These are phyloP conservation scores for Prunus davidiana DNA, from an alignment of 306 rosid species.

Conservation along the genomic window DNA sequence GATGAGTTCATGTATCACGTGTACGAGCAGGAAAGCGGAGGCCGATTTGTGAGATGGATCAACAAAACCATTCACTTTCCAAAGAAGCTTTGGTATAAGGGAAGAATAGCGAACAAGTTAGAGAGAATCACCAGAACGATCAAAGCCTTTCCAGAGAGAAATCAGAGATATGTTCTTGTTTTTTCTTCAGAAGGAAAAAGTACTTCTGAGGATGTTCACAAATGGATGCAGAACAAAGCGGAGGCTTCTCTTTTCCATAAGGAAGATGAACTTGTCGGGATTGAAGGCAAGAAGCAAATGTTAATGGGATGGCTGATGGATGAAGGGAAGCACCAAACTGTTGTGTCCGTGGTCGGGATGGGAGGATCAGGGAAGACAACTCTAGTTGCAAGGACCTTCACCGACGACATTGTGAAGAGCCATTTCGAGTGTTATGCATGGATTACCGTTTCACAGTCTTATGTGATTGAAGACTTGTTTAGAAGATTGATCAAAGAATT, in stretches of 20 bases:
- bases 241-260: background rate
- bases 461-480: constrained; percentile 19
- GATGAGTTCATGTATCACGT: constrained; percentile 6
- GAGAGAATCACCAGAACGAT: background rate
- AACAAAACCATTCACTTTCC: background rate
- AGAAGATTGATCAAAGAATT: constrained; percentile 22
- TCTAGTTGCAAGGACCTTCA: background rate
- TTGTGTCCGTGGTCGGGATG: background rate
- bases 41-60: background rate
- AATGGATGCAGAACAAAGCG: background rate
- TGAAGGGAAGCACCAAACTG: background rate
- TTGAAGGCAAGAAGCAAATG: background rate
- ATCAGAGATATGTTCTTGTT: background rate
- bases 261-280: constrained; percentile 5
- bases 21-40: background rate
- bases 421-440: background rate
- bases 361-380: background rate
- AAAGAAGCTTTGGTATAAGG: background rate
- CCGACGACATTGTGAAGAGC: background rate
- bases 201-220: background rate
- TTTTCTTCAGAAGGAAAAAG: background rate
- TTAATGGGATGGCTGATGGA: background rate
- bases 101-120: background rate
- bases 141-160: background rate
- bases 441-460: constrained; percentile 21